Evolutionary conservation across 2,329 filamentous ascomycete genomes (phyloP).

Genomic region (Cordyceps fumosorosea): DNA sequence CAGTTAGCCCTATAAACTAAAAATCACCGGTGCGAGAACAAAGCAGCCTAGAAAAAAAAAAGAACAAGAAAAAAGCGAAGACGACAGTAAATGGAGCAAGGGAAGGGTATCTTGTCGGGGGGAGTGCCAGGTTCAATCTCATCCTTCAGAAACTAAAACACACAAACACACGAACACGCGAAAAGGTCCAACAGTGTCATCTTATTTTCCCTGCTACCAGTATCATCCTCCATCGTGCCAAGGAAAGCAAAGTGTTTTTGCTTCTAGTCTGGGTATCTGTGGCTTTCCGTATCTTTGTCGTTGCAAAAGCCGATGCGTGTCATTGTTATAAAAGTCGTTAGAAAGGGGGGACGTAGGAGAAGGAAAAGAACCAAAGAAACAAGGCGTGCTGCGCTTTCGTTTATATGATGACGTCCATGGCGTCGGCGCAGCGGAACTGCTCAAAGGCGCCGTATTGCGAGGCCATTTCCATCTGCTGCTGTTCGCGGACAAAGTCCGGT

Average conservation of each 20-base stretch:
- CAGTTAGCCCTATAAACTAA: not conserved
- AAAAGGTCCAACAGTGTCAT: not conserved
- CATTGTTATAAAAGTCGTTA: not conserved
- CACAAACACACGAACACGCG: not conserved
- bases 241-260: not conserved
- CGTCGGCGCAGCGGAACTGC: constrained; percentile 36
- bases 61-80: not conserved
- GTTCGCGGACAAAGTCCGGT: constrained; percentile 39
- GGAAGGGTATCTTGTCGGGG: not conserved
- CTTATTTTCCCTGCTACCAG: not conserved
- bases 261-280: constrained; percentile 9
- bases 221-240: not conserved
- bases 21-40: not conserved
- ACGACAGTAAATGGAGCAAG: not conserved
- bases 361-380: not conserved
- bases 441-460: constrained; percentile 61
- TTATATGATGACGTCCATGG: constrained; percentile 40
- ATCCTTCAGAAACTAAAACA: not conserved
- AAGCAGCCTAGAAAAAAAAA: not conserved
- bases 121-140: not conserved
- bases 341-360: too few relatives aligned
- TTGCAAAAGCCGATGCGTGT: constrained; percentile 3
- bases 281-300: constrained; percentile 3
- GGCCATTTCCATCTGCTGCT: constrained; percentile 54
- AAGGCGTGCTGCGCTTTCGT: not conserved